A percentile compares a stretch with the other conserved stretches of the same genome.
phyloP scores from a whole-genome alignment of 768 basidiomycete species.

The Phaeotremella skinneri region DNA sequence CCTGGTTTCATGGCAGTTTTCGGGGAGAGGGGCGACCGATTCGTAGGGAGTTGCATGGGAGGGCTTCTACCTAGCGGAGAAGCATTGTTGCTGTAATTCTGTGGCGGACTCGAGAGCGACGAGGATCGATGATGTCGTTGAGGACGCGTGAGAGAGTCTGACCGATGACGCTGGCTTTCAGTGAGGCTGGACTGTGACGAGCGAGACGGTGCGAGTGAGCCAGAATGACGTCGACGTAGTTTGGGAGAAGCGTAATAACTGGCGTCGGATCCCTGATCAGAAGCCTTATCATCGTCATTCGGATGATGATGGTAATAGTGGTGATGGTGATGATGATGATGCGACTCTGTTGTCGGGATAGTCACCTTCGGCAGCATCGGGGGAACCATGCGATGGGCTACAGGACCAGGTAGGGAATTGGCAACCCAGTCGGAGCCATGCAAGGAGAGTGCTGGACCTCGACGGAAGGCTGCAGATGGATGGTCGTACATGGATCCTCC shows the following conservation, averaged over 20 bases:
- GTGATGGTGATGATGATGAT: conserved; percentile 14
- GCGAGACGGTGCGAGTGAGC: conserved; percentile 3
- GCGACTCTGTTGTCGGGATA: background rate
- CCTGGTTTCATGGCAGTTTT: background rate
- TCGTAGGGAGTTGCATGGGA: background rate
- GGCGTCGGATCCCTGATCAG: conserved; percentile 11
- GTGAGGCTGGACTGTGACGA: background rate
- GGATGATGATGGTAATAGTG: conserved; percentile 4
- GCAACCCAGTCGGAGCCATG: background rate
- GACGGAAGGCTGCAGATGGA: background rate
- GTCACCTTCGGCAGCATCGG: background rate
- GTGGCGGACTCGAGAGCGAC: background rate
- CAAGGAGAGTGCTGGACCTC: background rate
- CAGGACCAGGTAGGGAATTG: background rate
- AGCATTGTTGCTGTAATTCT: background rate
- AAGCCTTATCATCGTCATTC: conserved; percentile 1
- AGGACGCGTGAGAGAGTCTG: conserved; percentile 11
- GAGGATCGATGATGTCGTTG: conserved; percentile 20
- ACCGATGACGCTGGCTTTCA: conserved; percentile 8
- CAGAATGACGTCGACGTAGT: background rate
- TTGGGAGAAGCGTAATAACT: conserved; percentile 23
- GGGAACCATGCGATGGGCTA: background rate
- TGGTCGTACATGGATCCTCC: background rate
- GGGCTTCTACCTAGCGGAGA: background rate
- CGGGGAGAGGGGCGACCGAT: background rate